Base-by-base conservation (phyloP, 140 eudicot genomes). In the Ambrosia hybrid region DNA sequence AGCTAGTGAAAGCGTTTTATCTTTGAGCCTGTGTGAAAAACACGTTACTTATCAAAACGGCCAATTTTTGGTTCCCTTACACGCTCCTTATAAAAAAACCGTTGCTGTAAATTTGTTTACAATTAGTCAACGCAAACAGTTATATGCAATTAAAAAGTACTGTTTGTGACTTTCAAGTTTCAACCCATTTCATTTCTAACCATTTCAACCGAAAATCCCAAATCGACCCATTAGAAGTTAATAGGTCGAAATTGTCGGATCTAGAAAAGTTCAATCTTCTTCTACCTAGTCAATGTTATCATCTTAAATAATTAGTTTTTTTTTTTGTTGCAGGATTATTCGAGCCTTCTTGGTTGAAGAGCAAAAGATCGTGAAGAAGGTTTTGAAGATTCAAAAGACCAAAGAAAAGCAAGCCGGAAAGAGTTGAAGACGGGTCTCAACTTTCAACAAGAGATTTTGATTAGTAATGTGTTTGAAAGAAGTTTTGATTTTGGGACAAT, bases 361-460 rank as follows among this genome's bases (percentile, higher is more conserved):
- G 65, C 65, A 59, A 59, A 59, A 59, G 65, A 59, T 59, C 11
- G 65, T 59, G 65, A 59, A 59, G 65, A 59, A 59, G 65, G 65
- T 59, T 59, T 36, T 59, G 9, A 59, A 59, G 65, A 59, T 59
- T 59, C 65, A 59, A 30, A 59, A 59, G 43, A 59, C 65, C 43
- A 59, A 59, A 59, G 65, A 59, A 59, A 59, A 59, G 65, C 65
- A 33, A 59, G 65, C 65, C 0, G 65, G 65, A 59, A 59, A 59
- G 65, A 59, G 65, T 26, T 59, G 33, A 49, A 59, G 65, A 33
- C 34, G 9, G 43, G 41, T 30, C 34, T 30, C 34, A 30, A 30
- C 34, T 34, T 30, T 41, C 43, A 33, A 59, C 17, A 59, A 10
- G 65, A 0, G 63, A 12, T 33, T 59, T 59, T 14, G 3, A 10